Percentiles rank a stretch among this genome's conserved stretches.
Evolutionary conservation across 2,329 filamentous ascomycete genomes (phyloP).

Genomic region (Phialophora chinensis): DNA sequence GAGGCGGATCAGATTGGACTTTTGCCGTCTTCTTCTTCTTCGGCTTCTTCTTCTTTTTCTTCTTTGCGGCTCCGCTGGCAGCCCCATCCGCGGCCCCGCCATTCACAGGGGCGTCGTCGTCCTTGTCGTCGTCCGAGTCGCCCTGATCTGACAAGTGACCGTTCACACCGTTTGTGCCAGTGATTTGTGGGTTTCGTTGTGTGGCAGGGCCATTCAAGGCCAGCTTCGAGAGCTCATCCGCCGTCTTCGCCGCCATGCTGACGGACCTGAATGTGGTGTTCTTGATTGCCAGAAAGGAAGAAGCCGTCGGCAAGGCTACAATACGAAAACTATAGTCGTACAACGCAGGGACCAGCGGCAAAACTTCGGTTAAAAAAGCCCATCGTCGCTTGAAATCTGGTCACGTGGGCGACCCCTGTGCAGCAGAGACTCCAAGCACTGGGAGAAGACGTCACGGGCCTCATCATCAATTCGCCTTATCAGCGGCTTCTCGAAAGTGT

Average conservation of each 20-base stretch:
- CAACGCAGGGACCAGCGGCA: slow-evolving; percentile 6
- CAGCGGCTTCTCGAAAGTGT: background rate
- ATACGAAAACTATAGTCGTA: slow-evolving; percentile 1
- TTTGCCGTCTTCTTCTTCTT: slow-evolving; percentile 72
- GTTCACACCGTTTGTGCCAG: slow-evolving; percentile 46
- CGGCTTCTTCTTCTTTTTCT: slow-evolving; percentile 81
- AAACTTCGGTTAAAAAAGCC: slow-evolving; percentile 7
- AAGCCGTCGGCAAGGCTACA: slow-evolving; percentile 2
- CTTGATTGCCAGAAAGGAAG: slow-evolving; percentile 1
- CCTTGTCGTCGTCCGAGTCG: slow-evolving; percentile 61
- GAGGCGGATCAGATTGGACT: slow-evolving; percentile 76
- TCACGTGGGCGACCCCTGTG: background rate
- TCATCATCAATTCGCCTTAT: background rate
- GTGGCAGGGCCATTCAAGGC: slow-evolving; percentile 45
- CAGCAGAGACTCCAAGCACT: background rate
- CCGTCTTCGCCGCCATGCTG: slow-evolving; percentile 39
- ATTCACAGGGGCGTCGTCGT: slow-evolving; percentile 54
- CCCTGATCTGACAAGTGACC: slow-evolving; percentile 57
- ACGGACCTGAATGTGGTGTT: background rate
- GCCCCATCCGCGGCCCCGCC: slow-evolving; percentile 44
- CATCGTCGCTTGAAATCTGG: background rate
- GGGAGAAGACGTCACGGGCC: slow-evolving; percentile 24
- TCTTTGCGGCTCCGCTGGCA: slow-evolving; percentile 66
- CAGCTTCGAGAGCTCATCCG: slow-evolving; percentile 40
- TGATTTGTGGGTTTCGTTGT: slow-evolving; percentile 33